Evolutionary conservation across 768 basidiomycete species (phyloP).

Genomic region (Dioszegia crocea): DNA sequence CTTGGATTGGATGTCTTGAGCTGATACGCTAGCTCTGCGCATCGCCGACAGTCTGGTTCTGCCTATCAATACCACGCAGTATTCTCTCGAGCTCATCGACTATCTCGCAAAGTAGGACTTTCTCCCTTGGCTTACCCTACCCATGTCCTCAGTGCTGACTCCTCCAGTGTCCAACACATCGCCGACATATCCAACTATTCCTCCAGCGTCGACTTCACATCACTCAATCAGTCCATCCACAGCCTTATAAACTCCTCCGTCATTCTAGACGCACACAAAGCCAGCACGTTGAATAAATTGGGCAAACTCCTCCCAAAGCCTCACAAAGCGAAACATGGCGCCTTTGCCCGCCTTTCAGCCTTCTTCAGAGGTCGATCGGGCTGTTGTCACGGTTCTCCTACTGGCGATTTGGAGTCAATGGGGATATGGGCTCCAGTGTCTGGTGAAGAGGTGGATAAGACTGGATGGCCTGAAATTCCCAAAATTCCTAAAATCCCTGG

Average conservation of each 20-base stretch:
- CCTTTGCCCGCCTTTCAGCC: not conserved
- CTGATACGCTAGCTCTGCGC: slow-evolving; percentile 51
- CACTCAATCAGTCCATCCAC: slow-evolving; percentile 44
- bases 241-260: slow-evolving; percentile 42
- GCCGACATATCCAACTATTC: slow-evolving; percentile 31
- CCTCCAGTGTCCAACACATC: slow-evolving; percentile 57
- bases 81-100: slow-evolving; percentile 57
- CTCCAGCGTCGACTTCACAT: slow-evolving; percentile 35
- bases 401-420: not conserved
- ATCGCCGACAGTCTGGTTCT: slow-evolving; percentile 58
- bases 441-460: not conserved
- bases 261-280: slow-evolving; percentile 43
- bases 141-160: not conserved
- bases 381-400: not conserved
- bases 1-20: not conserved
- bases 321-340: not conserved
- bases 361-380: not conserved
- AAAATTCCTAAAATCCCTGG: slow-evolving; percentile 1
- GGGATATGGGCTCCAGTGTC: not conserved
- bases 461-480: slow-evolving; percentile 4
- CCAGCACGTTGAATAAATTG: slow-evolving; percentile 29
- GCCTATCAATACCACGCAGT: slow-evolving; percentile 68
- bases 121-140: not conserved
- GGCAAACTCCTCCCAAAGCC: slow-evolving; percentile 36
- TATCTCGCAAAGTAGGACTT: slow-evolving; percentile 58